Evolutionary conservation across 1,284 basidiomycete genomes (phyloP), one percentile per base, ranked within the genome.

Genomic region (Microbotryum saponariae): DNA sequence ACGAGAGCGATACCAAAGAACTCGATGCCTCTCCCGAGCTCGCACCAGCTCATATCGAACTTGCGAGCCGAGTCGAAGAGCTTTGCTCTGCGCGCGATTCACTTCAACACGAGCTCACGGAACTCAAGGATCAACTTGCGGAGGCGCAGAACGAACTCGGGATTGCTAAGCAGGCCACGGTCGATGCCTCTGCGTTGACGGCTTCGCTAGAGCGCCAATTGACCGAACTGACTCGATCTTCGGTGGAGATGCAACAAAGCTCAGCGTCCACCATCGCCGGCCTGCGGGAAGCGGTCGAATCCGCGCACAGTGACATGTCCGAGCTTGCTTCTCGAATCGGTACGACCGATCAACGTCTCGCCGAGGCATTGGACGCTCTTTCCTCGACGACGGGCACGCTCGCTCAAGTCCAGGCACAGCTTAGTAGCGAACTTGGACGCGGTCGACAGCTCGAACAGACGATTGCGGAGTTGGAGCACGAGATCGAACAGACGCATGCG

Each of bases 1-100:
- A 56, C 47, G 64, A 63, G 9, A 58, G 58, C 56, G 59, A 59
- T 33, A 57, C 56, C 20, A 64, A 59, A n/a, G 18, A 45, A 12
- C 31, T 51, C 27, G 53, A 37, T 8, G 50, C 52, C 12, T 33
- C 16, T 4, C 2, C 49, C 20, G 51, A 66, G 12, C 62, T 66
- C 42, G 51, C 27, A 8, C 37, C 31, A 2, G 59, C 52, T 3
- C 7, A 21, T 8, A 37, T 27, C 27, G 25, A 46, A 21, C 18
- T 54, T 20, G 45, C 31, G n/a, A 23, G 42, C 29, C 27, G 12
- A 9, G 37, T 29, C n/a, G 31, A 23, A n/a, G 25, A 53, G 31
- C 51, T 31, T 42, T 42, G 9, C 37, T 42, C 37, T 42, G 37
- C 37, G 14, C 37, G 37, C 37, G 37, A 42, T 14, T 42, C 37